Percentiles rank a stretch among this genome's conserved stretches.
phyloP scores from a whole-genome alignment of 1,139 yeast genomes.

The Yamadazyma atmosphaerica region DNA sequence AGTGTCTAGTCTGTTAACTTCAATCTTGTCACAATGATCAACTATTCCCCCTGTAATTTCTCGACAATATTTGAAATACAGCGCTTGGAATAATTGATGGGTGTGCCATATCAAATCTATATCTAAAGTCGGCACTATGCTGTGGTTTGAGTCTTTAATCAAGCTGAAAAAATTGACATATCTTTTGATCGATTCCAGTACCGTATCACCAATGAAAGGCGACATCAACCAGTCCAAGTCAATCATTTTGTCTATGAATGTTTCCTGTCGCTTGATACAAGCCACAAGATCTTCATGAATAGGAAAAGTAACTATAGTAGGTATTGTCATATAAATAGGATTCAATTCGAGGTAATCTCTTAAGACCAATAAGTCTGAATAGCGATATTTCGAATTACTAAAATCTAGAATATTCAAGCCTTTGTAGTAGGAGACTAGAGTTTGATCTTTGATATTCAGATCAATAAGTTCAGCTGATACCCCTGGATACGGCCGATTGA shows the following conservation, averaged over 20 bases:
- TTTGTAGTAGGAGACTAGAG: neutral
- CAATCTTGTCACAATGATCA: slow-evolving; percentile 18
- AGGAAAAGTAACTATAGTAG: slow-evolving; percentile 12
- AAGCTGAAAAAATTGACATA: slow-evolving; percentile 28
- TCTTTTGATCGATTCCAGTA: slow-evolving; percentile 22
- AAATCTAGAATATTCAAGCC: slow-evolving; percentile 1
- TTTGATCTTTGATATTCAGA: neutral
- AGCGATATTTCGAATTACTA: neutral
- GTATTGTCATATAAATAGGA: slow-evolving; percentile 15
- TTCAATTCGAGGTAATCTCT: slow-evolving; percentile 9
- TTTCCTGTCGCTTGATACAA: slow-evolving; percentile 30
- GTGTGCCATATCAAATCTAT: slow-evolving; percentile 44
- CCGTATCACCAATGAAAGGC: slow-evolving; percentile 19
- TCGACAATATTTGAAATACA: slow-evolving; percentile 24
- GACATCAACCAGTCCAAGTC: slow-evolving; percentile 29
- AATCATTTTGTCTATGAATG: slow-evolving; percentile 31
- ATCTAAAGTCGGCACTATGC: slow-evolving; percentile 39
- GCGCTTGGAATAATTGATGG: slow-evolving; percentile 29
- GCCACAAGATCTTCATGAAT: slow-evolving; percentile 32
- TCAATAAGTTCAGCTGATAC: neutral
- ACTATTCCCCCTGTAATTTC: slow-evolving; percentile 12
- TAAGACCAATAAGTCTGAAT: slow-evolving; percentile 1
- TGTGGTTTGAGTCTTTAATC: slow-evolving; percentile 11
- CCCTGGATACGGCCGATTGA: neutral
- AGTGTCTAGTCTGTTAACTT: slow-evolving; percentile 9